Conservation (phyloP, 2,329 filamentous ascomycete genomes). For the Chrysoporthe puriensis region DNA sequence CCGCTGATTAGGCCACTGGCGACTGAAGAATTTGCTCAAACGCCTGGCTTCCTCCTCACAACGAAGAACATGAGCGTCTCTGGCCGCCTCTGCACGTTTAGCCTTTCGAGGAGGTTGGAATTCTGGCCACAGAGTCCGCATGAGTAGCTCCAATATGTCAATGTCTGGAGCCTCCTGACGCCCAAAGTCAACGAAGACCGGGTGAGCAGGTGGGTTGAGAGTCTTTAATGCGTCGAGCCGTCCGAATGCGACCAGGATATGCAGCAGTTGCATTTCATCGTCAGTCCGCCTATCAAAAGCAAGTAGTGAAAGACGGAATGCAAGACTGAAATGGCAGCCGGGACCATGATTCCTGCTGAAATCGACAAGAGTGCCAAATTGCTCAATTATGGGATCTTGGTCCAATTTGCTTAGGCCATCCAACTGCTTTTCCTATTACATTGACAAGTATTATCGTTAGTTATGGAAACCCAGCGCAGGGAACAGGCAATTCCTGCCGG, state of each 20-base stretch:
- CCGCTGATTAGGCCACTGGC: slow-evolving; percentile 49
- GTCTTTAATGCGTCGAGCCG: slow-evolving; percentile 13
- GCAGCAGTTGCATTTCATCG: slow-evolving; percentile 5
- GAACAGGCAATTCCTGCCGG: too few relatives aligned
- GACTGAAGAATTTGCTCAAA: slow-evolving; percentile 46
- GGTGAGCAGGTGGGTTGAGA: slow-evolving; percentile 6
- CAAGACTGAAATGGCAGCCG: slow-evolving; percentile 1
- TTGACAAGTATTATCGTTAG: too few relatives aligned
- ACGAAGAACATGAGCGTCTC: not conserved
- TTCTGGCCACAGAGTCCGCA: slow-evolving; percentile 3
- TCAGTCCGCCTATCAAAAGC: slow-evolving; percentile 5
- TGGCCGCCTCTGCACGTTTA: too few relatives aligned
- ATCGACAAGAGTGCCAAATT: slow-evolving; percentile 17
- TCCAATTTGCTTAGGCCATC: not conserved
- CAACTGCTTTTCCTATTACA: not conserved
- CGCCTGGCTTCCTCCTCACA: slow-evolving; percentile 6
- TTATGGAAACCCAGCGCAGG: too few relatives aligned
- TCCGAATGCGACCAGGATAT: slow-evolving; percentile 3
- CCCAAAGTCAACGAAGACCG: slow-evolving; percentile 18
- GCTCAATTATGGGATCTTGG: slow-evolving; percentile 14
- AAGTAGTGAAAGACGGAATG: slow-evolving; percentile 8
- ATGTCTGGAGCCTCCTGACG: not conserved
- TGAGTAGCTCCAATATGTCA: not conserved
- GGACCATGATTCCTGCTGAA: slow-evolving; percentile 8
- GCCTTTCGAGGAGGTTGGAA: too few relatives aligned